A percentile compares a stretch with the other conserved stretches of the same genome.
phyloP scores from a whole-genome alignment of 352 stramenopile genomes.

The Saprolegnia diclina region DNA sequence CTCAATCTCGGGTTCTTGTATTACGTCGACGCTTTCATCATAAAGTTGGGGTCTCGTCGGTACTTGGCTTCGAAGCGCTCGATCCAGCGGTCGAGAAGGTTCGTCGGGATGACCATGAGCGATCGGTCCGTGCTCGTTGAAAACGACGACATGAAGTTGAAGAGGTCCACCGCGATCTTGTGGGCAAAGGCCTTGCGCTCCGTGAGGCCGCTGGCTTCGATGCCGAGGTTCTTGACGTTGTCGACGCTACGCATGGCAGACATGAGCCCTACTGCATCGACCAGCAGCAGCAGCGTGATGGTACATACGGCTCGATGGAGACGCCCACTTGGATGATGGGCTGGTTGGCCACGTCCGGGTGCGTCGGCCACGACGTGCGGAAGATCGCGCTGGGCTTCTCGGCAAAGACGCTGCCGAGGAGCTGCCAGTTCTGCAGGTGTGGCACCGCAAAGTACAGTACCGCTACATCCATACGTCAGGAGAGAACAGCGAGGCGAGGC shows the following conservation, averaged over 20 bases:
- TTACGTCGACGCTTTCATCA: constrained; percentile 54
- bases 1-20: no score
- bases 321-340: constrained; percentile 59
- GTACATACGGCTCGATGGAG: constrained; percentile 45
- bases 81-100: constrained; percentile 90
- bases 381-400: constrained; percentile 66
- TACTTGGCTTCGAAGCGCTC: constrained; percentile 87
- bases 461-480: constrained; percentile 25
- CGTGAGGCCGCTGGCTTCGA: constrained; percentile 51
- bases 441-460: constrained; percentile 70
- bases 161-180: constrained; percentile 90
- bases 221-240: constrained; percentile 70
- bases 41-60: constrained; percentile 86
- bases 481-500: background rate
- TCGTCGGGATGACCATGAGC: constrained; percentile 86
- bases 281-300: background rate
- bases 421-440: constrained; percentile 59
- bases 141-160: constrained; percentile 90
- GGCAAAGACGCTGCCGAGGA: constrained; percentile 63
- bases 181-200: constrained; percentile 80
- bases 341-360: constrained; percentile 52
- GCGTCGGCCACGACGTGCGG: constrained; percentile 54
- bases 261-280: no score
- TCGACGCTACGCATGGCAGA: constrained; percentile 32
- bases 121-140: constrained; percentile 57